These are phyloP conservation scores for Lasiodiplodia sp. DNA, from an alignment of 2,329 filamentous ascomycete genomes.

Conservation along the genomic window DNA sequence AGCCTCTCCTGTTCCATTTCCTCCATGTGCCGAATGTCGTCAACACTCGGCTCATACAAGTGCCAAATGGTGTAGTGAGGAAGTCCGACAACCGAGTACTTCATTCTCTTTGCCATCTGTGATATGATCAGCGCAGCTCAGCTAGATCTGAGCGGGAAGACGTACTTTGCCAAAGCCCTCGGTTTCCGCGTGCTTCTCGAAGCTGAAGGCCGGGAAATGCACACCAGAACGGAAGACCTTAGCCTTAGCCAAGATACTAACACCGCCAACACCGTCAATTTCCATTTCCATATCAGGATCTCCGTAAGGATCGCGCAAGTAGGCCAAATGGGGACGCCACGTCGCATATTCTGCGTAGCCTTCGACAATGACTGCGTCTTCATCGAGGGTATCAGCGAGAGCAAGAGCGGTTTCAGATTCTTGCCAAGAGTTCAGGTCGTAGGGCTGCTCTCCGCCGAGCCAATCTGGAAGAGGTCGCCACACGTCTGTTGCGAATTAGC, in stretches of 20 bases:
- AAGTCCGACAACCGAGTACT: conserved; percentile 91
- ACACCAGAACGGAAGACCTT: conserved; percentile 93
- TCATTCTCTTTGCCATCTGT: conserved; percentile 97
- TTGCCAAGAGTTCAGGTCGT: conserved; percentile 99
- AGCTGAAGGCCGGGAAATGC: conserved; percentile 98
- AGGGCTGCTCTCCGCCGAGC: conserved; percentile 97
- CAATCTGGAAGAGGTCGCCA: conserved; percentile 99
- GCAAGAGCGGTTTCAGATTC: conserved; percentile 96
- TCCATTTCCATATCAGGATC: conserved; percentile 99
- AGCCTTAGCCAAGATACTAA: conserved; percentile 96
- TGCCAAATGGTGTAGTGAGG: conserved; percentile 99
- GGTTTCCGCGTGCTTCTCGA: conserved; percentile 97
- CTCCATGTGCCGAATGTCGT: conserved; percentile 98
- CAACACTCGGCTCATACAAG: conserved; percentile 97
- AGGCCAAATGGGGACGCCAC: conserved; percentile 95
- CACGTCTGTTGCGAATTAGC: conserved; percentile 64
- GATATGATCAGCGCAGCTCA: conserved; percentile 37
- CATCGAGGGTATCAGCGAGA: conserved; percentile 91
- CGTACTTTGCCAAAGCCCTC: conserved; percentile 97
- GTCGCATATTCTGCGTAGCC: conserved; percentile 99
- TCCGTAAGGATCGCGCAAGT: conserved; percentile 93
- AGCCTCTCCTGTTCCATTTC: conserved; percentile 93
- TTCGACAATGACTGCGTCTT: conserved; percentile 98
- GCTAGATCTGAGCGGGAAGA: background rate
- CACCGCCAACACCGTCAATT: conserved; percentile 95